Conservation (phyloP, 768 basidiomycete genomes). For the Leccinum subgranulosum region DNA sequence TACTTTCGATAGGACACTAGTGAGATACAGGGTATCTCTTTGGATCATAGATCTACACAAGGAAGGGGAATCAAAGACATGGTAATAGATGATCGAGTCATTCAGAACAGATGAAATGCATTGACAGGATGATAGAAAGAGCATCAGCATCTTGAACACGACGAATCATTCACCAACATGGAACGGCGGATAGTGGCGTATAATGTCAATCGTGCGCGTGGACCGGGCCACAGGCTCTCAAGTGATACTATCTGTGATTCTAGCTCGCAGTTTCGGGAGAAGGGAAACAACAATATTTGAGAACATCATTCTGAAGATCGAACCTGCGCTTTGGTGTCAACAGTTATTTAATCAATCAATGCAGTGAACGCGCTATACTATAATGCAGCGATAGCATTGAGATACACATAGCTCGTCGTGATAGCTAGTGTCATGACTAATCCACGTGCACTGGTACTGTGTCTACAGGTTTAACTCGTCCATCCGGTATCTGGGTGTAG, state of each 20-base stretch:
- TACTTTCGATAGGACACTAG: background rate
- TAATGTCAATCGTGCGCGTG: background rate
- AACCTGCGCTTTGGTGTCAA: background rate
- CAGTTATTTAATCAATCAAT: background rate
- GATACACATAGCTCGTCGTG: no score
- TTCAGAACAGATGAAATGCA: no score
- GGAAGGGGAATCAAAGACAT: no score
- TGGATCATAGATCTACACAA: background rate
- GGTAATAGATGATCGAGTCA: no score
- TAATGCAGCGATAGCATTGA: no score
- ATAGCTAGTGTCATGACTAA: no score
- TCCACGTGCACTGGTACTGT: no score
- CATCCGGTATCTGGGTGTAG: no score
- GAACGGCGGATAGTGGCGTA: background rate
- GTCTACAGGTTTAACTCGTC: no score
- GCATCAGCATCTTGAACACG: background rate
- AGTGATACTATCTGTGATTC: no score
- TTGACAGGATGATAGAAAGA: no score
- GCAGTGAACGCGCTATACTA: constrained; percentile 6
- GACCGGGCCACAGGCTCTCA: no score
- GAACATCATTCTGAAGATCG: constrained; percentile 12
- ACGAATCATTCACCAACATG: background rate
- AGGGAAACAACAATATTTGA: constrained; percentile 12
- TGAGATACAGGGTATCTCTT: background rate
- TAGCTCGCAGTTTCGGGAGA: background rate